Evolutionary conservation across 106 monocot species (phyloP).

Genomic region (Allium sativum): DNA sequence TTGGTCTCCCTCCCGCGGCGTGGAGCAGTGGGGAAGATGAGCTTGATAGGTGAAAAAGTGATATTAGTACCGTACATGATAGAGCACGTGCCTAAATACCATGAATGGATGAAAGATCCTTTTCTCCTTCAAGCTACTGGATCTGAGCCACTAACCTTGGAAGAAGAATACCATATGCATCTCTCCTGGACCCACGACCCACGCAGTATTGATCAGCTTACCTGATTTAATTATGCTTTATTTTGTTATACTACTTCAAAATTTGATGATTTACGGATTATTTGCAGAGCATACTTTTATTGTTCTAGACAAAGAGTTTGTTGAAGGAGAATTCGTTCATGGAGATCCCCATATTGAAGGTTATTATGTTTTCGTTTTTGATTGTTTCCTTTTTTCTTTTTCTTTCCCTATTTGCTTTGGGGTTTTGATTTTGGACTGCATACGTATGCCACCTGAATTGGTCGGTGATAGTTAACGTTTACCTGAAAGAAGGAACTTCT

Average conservation of each 20-base stretch:
- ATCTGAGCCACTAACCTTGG: slow-evolving; percentile 76
- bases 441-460: too few relatives aligned
- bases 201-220: background rate
- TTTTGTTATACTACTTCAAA: background rate
- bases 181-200: slow-evolving; percentile 14
- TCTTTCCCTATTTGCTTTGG: too few relatives aligned
- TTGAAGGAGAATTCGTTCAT: slow-evolving; percentile 10
- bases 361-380: background rate
- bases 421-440: too few relatives aligned
- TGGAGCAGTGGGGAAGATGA: background rate
- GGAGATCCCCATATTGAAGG: slow-evolving; percentile 21
- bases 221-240: background rate
- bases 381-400: background rate
- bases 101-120: slow-evolving; percentile 90
- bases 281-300: slow-evolving; percentile 24
- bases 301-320: slow-evolving; percentile 21
- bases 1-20: too few relatives aligned
- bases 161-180: slow-evolving; percentile 23
- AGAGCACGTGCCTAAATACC: slow-evolving; percentile 87
- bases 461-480: too few relatives aligned
- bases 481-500: too few relatives aligned
- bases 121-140: slow-evolving; percentile 76
- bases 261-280: background rate
- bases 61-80: slow-evolving; percentile 80
- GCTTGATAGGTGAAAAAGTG: slow-evolving; percentile 65